Evolutionary conservation across 306 rosid genomes (phyloP), one percentile per base, ranked within the genome.

Genomic region (Alnus rubra): DNA sequence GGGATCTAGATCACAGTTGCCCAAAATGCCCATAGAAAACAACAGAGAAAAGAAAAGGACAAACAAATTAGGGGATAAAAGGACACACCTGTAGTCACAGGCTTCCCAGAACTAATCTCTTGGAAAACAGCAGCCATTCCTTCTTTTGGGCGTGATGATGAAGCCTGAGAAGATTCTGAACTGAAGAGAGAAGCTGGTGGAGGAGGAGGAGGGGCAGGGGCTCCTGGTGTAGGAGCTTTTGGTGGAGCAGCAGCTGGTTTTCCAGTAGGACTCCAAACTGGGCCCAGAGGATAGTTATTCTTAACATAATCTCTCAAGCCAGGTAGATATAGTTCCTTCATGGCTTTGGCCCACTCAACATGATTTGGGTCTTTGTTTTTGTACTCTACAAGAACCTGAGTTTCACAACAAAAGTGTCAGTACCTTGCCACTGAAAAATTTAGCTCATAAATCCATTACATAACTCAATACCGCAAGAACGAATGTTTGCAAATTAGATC

Each of bases 111-210:
- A 83, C 78, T 84, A 64, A 96, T 83, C 78, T 93, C 89, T 83
- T 90, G 93, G 77, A 96, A 96, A 84, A 96, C 96, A 74, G 99
- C 99, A 60, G 96, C 75, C 98, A 96, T 96, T 50, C 98, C 99
- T 76, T n/a, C 87, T 83, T 89, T 90, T 12, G 88, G 90, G 86
- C 82, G 87, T 48, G 99, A 93, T 52, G 97, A 96, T 55, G 99
- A 93, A 84, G 98, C 92, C 81, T 88, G 86, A 62, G 97, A 83
- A 76, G 92, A 83, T 80, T 86, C 93, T 37, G 98, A 88, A 82
- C 88, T 89, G 79, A 96, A 88, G 72, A 91, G 98, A 60, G 98
- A 91, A 55, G 97, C 90, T 71, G 96, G 81, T 47, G 96, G 98
- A 62, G 96, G 91, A 73, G 97, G 94, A 31, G 98, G 99, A 47